Base-by-base conservation (phyloP, 1,284 basidiomycete genomes). In the Pholiota adiposa region DNA sequence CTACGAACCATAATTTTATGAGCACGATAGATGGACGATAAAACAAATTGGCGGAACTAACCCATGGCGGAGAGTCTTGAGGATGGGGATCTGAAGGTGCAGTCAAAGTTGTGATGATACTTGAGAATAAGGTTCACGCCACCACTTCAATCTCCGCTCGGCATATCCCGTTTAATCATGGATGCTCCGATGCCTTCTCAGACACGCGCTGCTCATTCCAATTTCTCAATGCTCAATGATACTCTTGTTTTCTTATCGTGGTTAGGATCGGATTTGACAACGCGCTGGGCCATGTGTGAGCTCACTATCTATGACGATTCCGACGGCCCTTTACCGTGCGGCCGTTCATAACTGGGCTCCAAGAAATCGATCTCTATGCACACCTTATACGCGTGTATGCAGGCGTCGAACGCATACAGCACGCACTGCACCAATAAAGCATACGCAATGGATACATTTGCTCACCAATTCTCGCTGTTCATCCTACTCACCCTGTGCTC, bases 31-130 rank as follows among this genome's bases (percentile, higher is more conserved):
- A 53, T 29, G 40, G 62, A 61, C 63, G 61, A 56, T 62, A 63
- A 29, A 63, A 51, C 61, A 58, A 34, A 52, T 57, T 59, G 41
- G 66, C 72, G 72, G 65, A 69, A 79, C 83, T 75, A 58, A 85
- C 84, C 85, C 85, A 87, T 87, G 75, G 76, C 74, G 75, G 75
- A 73, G 67, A 72, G 76, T 77, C 76, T 79, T 79, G 76, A 77
- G 73, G 75, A 74, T 75, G 70, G 69, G 65, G 72, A 67, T 72
- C 70, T 69, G 73, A 70, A 72, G 70, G 67, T 67, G 60, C 63
- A 67, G 67, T 65, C 65, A 68, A 71, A 69, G 70, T 73, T 77
- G 72, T 77, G 77, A 77, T 78, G 76, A 77, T 77, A 71, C 68
- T 62, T 44, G 60, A 66, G 63, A 75, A 71, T 75, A 76, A 76